A percentile compares a stretch with the other conserved stretches of the same genome.
Conservation (phyloP, 257 asterid species). For the Cordia subcordata region DNA sequence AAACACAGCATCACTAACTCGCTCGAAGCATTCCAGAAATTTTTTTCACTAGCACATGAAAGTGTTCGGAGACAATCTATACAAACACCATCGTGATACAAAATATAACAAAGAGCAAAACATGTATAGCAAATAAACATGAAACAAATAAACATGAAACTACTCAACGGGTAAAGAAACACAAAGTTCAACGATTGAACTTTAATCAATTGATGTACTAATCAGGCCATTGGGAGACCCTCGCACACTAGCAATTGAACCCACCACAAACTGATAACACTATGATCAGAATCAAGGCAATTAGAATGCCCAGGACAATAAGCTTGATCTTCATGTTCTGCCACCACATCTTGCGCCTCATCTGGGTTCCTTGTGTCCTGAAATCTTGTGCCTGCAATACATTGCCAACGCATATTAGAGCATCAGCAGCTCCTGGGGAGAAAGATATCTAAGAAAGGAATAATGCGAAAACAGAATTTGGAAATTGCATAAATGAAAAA, state of each 20-base stretch:
- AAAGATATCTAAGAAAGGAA: neutral
- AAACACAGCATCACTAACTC: too few species aligned
- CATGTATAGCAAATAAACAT: slow-evolving; percentile 27
- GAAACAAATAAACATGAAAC: slow-evolving; percentile 24
- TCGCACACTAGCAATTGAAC: slow-evolving; percentile 50
- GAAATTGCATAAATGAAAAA: too few species aligned
- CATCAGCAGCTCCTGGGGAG: too few species aligned
- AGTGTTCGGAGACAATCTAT: slow-evolving; percentile 43
- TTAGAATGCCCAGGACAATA: slow-evolving; percentile 76
- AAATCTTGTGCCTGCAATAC: slow-evolving; percentile 83
- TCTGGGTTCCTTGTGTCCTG: slow-evolving; percentile 84
- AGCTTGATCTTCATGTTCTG: slow-evolving; percentile 96
- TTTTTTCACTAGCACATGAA: slow-evolving; percentile 24
- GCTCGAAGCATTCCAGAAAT: slow-evolving; percentile 1
- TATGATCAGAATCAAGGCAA: slow-evolving; percentile 84
- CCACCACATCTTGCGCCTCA: slow-evolving; percentile 94
- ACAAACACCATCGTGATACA: slow-evolving; percentile 44
- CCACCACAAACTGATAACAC: slow-evolving; percentile 83
- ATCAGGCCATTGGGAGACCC: neutral
- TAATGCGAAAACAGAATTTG: neutral
- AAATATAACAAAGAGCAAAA: slow-evolving; percentile 19
- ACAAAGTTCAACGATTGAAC: slow-evolving; percentile 17
- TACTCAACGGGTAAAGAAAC: slow-evolving; percentile 21
- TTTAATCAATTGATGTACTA: slow-evolving; percentile 11
- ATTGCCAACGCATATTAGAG: slow-evolving; percentile 3